phyloP scores from a whole-genome alignment of 352 stramenopile species.

The Pythium sukuiense region DNA sequence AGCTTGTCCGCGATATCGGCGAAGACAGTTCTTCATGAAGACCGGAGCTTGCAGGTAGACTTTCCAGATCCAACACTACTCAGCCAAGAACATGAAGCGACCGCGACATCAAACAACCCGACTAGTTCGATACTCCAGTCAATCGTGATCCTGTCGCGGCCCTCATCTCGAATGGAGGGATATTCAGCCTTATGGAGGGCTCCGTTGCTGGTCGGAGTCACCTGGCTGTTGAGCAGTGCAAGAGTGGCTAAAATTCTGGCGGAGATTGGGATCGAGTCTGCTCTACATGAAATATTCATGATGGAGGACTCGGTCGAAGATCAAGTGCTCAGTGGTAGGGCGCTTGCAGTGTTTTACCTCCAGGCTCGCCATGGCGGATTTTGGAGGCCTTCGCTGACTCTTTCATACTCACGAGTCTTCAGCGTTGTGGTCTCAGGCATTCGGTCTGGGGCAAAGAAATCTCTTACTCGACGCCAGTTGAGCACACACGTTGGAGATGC shows the following conservation, averaged over 20 bases:
- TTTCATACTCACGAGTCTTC: background rate
- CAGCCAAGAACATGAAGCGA: background rate
- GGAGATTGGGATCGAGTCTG: background rate
- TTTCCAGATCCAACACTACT: background rate
- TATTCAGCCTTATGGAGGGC: background rate
- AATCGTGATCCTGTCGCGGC: background rate
- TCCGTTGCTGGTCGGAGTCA: background rate
- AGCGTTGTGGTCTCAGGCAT: background rate
- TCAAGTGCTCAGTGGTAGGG: background rate
- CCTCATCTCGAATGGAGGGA: background rate
- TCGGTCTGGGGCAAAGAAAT: background rate
- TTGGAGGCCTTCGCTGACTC: background rate
- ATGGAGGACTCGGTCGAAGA: background rate
- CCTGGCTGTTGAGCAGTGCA: background rate
- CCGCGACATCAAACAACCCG: background rate
- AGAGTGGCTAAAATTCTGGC: background rate
- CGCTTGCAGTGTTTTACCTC: slow-evolving; percentile 6
- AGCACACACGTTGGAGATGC: background rate
- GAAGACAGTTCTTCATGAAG: background rate
- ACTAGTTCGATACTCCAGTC: slow-evolving; percentile 3
- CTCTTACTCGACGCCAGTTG: background rate
- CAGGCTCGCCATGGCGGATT: background rate
- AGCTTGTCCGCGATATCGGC: background rate
- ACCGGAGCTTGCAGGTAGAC: background rate
- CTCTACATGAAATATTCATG: background rate